Evolutionary conservation across 371 early-diverging fungal species (phyloP).

Genomic region (Thermomucor indicae-seudaticae): DNA sequence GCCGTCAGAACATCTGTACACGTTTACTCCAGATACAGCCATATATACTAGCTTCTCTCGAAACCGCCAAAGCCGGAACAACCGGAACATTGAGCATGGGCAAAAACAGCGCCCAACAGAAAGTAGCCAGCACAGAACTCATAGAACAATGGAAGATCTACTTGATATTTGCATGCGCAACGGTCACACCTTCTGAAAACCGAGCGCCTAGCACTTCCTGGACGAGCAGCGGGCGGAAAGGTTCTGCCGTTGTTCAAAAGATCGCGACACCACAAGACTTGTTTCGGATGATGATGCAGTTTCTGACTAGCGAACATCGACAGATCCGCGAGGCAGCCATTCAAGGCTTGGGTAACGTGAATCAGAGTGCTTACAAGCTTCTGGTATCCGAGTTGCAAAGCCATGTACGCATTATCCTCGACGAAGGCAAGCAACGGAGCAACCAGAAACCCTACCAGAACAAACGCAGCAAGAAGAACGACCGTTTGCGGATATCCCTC

Average conservation of each 20-base stretch:
- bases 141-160: slow-evolving; percentile 81
- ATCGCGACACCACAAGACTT: slow-evolving; percentile 58
- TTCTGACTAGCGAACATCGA: slow-evolving; percentile 69
- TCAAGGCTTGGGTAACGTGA: slow-evolving; percentile 65
- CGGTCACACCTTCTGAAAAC: slow-evolving; percentile 41
- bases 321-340: slow-evolving; percentile 72
- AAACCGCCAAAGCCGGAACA: slow-evolving; percentile 36
- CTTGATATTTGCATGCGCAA: slow-evolving; percentile 66
- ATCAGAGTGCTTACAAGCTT: slow-evolving; percentile 61
- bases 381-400: slow-evolving; percentile 69
- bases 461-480: slow-evolving; percentile 62
- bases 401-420: slow-evolving; percentile 57
- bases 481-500: slow-evolving; percentile 72
- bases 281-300: slow-evolving; percentile 58
- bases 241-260: slow-evolving; percentile 43
- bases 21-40: slow-evolving; percentile 64
- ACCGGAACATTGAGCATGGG: slow-evolving; percentile 42
- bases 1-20: slow-evolving; percentile 56
- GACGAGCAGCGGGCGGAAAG: slow-evolving; percentile 53
- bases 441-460: slow-evolving; percentile 59
- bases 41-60: slow-evolving; percentile 50
- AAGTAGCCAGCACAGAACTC: slow-evolving; percentile 52
- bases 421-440: slow-evolving; percentile 58
- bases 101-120: slow-evolving; percentile 29
- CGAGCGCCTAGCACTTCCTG: slow-evolving; percentile 24